A percentile compares a stretch with the other conserved stretches of the same genome.
phyloP scores from a whole-genome alignment of 2,329 filamentous ascomycete genomes.

The Bipolaris zeicola region DNA sequence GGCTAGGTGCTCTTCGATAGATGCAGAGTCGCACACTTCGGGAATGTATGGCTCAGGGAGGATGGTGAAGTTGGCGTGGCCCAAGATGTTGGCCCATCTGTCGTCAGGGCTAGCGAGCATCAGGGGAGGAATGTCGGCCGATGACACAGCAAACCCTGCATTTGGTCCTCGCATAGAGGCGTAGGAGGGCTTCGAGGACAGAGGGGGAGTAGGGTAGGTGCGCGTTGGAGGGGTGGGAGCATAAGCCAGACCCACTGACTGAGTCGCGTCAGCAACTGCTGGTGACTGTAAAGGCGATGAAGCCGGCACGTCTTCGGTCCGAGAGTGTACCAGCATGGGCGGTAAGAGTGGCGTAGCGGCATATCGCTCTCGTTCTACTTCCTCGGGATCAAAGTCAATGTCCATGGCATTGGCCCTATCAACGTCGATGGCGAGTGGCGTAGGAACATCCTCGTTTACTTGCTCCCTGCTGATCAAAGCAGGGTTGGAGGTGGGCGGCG shows the following conservation, averaged over 20 bases:
- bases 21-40: slow-evolving; percentile 63
- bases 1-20: slow-evolving; percentile 68
- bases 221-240: slow-evolving; percentile 56
- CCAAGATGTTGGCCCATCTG: slow-evolving; percentile 82
- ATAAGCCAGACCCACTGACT: slow-evolving; percentile 54
- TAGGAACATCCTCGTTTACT: slow-evolving; percentile 38
- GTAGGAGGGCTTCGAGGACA: slow-evolving; percentile 77
- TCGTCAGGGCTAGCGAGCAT: slow-evolving; percentile 73
- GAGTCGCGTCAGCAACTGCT: slow-evolving; percentile 66
- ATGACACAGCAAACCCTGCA: slow-evolving; percentile 54
- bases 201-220: slow-evolving; percentile 67
- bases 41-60: slow-evolving; percentile 79
- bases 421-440: slow-evolving; percentile 45
- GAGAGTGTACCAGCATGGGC: slow-evolving; percentile 71
- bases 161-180: slow-evolving; percentile 68
- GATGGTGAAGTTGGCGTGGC: slow-evolving; percentile 93
- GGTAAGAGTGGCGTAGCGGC: slow-evolving; percentile 85
- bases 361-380: slow-evolving; percentile 62
- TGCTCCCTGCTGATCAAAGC: slow-evolving; percentile 41
- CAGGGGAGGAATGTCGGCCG: slow-evolving; percentile 66
- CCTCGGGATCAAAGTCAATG: slow-evolving; percentile 57
- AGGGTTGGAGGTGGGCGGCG: slow-evolving; percentile 31
- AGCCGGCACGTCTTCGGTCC: slow-evolving; percentile 61
- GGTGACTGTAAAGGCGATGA: slow-evolving; percentile 88
- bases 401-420: slow-evolving; percentile 55